phyloP scores from a whole-genome alignment of 2,329 filamentous ascomycete species.

The Pestalotiopsis sp. region DNA sequence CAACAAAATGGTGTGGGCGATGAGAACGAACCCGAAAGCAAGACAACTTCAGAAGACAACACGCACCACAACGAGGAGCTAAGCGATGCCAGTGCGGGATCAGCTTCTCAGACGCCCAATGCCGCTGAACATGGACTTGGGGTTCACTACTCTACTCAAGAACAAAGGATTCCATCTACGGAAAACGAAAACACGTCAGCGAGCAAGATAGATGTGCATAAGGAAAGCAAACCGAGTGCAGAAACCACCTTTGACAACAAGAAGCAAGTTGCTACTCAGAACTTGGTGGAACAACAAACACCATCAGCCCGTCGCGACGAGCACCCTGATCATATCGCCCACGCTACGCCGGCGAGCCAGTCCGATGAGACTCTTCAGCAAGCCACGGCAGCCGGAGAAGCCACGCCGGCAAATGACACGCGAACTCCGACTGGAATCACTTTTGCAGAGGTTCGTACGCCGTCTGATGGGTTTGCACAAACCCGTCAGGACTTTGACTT shows the following conservation, averaged over 20 bases:
- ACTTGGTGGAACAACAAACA: background rate
- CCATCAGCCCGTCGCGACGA: background rate
- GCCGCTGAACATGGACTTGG: no score
- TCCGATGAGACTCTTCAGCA: background rate
- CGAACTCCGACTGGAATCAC: background rate
- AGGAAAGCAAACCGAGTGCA: background rate
- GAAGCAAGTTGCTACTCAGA: background rate
- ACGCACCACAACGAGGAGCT: background rate
- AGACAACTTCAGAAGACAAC: background rate
- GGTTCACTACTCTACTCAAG: background rate
- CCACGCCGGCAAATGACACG: background rate
- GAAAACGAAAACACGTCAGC: background rate
- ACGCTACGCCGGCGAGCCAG: background rate
- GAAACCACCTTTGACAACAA: background rate
- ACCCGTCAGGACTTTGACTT: conserved; percentile 16
- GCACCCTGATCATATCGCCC: background rate
- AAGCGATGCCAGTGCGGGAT: background rate
- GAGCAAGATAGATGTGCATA: background rate
- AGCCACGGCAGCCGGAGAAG: background rate
- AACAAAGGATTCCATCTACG: background rate
- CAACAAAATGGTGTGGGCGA: background rate
- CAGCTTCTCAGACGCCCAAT: background rate
- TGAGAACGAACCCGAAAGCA: background rate
- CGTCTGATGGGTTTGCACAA: conserved; percentile 16
- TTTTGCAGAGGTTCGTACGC: background rate